Percentiles rank a stretch among this genome's conserved stretches.
phyloP scores from a whole-genome alignment of 2,329 filamentous ascomycete genomes.

The Zasmidium angulare region DNA sequence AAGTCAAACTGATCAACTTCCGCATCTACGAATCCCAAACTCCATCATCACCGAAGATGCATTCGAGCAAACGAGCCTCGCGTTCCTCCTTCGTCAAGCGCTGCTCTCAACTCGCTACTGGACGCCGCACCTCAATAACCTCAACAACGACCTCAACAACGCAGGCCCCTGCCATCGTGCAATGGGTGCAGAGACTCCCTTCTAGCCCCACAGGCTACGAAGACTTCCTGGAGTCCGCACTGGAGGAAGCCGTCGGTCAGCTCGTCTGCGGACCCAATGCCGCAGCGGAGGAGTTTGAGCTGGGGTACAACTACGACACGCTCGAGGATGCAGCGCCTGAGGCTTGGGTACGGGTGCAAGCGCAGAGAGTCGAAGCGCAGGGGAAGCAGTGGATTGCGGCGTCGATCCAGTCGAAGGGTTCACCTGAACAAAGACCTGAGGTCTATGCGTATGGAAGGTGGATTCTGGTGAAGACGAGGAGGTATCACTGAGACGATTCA shows the following conservation, averaged over 20 bases:
- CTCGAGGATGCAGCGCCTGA: constrained; percentile 8
- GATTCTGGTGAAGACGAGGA: constrained; percentile 13
- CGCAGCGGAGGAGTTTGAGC: constrained; percentile 17
- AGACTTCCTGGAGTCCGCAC: constrained; percentile 14
- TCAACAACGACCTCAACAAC: background rate
- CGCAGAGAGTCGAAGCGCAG: constrained; percentile 4
- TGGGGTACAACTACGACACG: constrained; percentile 17
- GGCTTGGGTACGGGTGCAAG: constrained; percentile 8
- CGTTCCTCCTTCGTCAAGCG: constrained; percentile 11
- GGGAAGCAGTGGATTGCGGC: constrained; percentile 18
- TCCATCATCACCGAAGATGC: background rate
- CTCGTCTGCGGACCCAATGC: constrained; percentile 13
- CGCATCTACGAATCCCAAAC: constrained; percentile 5
- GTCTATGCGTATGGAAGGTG: constrained; percentile 16
- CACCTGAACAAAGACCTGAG: background rate
- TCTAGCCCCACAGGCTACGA: constrained; percentile 9
- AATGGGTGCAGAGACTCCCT: constrained; percentile 18
- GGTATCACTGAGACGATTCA: too few species aligned
- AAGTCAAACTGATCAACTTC: constrained; percentile 4
- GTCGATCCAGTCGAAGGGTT: constrained; percentile 8
- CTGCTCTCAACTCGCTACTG: constrained; percentile 12
- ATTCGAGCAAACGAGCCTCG: background rate
- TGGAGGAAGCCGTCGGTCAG: constrained; percentile 18
- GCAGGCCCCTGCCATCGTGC: constrained; percentile 6
- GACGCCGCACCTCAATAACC: background rate